phyloP scores from a whole-genome alignment of 805 yeast species.

The Kazachstania viticola region DNA sequence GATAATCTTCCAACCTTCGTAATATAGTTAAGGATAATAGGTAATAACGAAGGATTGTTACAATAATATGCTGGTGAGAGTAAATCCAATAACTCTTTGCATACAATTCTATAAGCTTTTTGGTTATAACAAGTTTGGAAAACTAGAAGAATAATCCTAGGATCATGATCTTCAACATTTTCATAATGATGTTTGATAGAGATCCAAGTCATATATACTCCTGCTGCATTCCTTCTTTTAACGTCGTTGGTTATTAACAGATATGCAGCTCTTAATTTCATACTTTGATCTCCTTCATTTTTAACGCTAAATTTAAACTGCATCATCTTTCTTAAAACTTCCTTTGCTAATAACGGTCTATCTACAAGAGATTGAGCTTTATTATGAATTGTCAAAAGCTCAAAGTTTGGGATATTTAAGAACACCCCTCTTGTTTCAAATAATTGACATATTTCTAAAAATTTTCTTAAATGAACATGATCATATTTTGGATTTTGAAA shows the following conservation, averaged over 20 bases:
- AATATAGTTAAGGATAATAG: slow-evolving; percentile 14
- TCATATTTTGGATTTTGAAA: slow-evolving; percentile 16
- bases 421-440: slow-evolving; percentile 1
- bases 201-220: slow-evolving; percentile 17
- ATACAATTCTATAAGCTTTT: slow-evolving; percentile 12
- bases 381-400: slow-evolving; percentile 11
- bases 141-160: slow-evolving; percentile 16
- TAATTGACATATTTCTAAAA: slow-evolving; percentile 6
- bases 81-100: slow-evolving; percentile 9
- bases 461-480: slow-evolving; percentile 9
- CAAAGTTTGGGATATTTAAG: slow-evolving; percentile 6
- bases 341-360: slow-evolving; percentile 8
- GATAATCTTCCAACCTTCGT: slow-evolving; percentile 7
- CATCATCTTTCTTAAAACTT: slow-evolving; percentile 9
- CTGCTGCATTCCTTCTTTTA: slow-evolving; percentile 15
- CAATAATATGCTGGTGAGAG: slow-evolving; percentile 15
- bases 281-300: neutral
- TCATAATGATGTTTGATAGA: slow-evolving; percentile 10
- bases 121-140: slow-evolving; percentile 12
- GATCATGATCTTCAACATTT: slow-evolving; percentile 13
- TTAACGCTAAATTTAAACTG: slow-evolving; percentile 3
- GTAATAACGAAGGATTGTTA: slow-evolving; percentile 18
- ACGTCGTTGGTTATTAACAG: slow-evolving; percentile 14
- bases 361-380: slow-evolving; percentile 14
- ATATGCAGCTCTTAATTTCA: slow-evolving; percentile 10